phyloP scores from a whole-genome alignment of 2,329 filamentous ascomycete genomes.

The Cucurbitaria berberidis region DNA sequence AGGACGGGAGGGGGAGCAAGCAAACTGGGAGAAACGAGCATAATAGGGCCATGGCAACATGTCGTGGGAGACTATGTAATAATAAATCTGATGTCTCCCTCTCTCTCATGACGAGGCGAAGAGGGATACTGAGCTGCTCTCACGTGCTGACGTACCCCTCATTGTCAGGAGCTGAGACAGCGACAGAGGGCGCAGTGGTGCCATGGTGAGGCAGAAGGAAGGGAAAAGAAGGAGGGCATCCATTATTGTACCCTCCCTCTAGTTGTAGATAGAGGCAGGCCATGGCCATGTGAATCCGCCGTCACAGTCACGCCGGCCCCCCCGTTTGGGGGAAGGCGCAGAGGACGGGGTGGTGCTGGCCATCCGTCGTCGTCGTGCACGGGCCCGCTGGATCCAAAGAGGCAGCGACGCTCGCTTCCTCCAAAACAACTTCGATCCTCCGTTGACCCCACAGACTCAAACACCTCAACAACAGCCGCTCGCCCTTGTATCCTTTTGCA shows the following conservation, averaged over 20 bases:
- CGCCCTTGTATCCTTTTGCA: slow-evolving; percentile 32
- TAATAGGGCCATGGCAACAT: slow-evolving; percentile 5
- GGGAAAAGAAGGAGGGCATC: too few species aligned
- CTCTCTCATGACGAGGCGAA: too few species aligned
- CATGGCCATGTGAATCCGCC: slow-evolving; percentile 23
- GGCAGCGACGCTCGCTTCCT: slow-evolving; percentile 39
- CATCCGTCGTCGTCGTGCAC: slow-evolving; percentile 13
- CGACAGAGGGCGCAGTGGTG: not conserved
- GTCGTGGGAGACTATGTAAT: slow-evolving; percentile 9
- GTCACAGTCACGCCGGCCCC: too few species aligned
- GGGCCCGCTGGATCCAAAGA: slow-evolving; percentile 19
- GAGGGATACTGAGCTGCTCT: too few species aligned
- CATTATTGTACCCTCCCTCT: too few species aligned
- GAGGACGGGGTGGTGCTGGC: slow-evolving; percentile 28
- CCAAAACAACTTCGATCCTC: slow-evolving; percentile 38
- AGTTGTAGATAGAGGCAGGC: too few species aligned
- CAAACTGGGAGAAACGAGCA: slow-evolving; percentile 2
- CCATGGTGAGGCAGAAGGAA: not conserved
- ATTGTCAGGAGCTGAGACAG: slow-evolving; percentile 5
- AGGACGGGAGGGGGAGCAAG: slow-evolving; percentile 6
- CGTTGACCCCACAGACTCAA: slow-evolving; percentile 27
- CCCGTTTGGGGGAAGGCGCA: slow-evolving; percentile 31
- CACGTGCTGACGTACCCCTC: slow-evolving; percentile 25
- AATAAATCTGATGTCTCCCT: slow-evolving; percentile 1
- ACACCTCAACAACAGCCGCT: slow-evolving; percentile 31